Conservation (phyloP, 352 stramenopile genomes). For the Phytophthora lateralis region DNA sequence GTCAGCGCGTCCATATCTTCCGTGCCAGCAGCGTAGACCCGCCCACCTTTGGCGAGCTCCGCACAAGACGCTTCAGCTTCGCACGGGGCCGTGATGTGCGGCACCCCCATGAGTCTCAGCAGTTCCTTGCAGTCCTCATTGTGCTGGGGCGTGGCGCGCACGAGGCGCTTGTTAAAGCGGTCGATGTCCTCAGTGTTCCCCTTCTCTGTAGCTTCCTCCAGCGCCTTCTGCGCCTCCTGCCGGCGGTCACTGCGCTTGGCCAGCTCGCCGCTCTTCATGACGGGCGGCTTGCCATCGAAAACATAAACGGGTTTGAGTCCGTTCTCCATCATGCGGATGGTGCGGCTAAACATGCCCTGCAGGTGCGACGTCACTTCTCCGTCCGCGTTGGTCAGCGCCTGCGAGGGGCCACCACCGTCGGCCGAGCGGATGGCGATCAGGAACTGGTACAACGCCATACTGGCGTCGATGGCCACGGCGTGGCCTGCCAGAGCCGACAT, state of each 20-base stretch:
- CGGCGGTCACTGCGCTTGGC: slow-evolving; percentile 92
- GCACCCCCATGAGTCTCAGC: slow-evolving; percentile 95
- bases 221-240: slow-evolving; percentile 84
- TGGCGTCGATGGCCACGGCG: slow-evolving; percentile 98
- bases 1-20: slow-evolving; percentile 99
- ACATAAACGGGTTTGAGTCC: slow-evolving; percentile 99
- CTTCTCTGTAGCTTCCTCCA: slow-evolving; percentile 87
- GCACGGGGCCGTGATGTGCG: slow-evolving; percentile 96
- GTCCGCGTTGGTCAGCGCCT: slow-evolving; percentile 97
- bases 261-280: slow-evolving; percentile 97
- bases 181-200: slow-evolving; percentile 93
- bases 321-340: slow-evolving; percentile 98
- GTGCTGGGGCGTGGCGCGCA: slow-evolving; percentile 91
- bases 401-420: slow-evolving; percentile 79
- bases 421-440: slow-evolving; percentile 71
- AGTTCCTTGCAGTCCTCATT: slow-evolving; percentile 95
- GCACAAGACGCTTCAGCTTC: slow-evolving; percentile 99
- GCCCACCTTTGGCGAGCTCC: slow-evolving; percentile 90
- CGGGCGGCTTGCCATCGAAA: slow-evolving; percentile 98
- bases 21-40: slow-evolving; percentile 95
- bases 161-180: slow-evolving; percentile 93
- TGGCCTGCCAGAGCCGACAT: slow-evolving; percentile 95
- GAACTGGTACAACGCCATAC: slow-evolving; percentile 99
- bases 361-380: slow-evolving; percentile 95
- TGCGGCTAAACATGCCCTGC: slow-evolving; percentile 98